Evolutionary conservation across 345 rosid species (phyloP), one percentile per base, ranked within the genome.

Genomic region (Pistacia atlantica): DNA sequence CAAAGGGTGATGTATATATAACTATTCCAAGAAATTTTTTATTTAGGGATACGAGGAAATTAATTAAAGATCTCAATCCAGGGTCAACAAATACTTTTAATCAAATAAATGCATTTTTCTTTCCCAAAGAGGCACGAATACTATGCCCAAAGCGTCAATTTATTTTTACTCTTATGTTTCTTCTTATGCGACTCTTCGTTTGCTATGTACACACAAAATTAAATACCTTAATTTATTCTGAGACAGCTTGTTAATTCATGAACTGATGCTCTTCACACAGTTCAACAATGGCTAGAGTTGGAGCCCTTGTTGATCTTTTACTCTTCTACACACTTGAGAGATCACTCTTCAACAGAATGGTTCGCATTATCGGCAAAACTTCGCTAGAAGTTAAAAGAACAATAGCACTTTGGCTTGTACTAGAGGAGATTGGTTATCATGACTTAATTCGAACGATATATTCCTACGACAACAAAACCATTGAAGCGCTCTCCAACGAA

Each of bases 281-380:
- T 12, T 11, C 8, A 72, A 16, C 56, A 42, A 80, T 80, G 85
- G 72, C 76, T 54, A 67, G 61, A 62, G 54, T 55, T 14, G 88
- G 79, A 31, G 58, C 66, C 31, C 82, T 84, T 0, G 80, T 82
- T 5, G 88, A 85, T 56, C 80, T 82, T 11, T 65, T 80, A 57
- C 82, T 82, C 31, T 85, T 85, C 79, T 84, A 81, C 79, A 68
- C 80, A 18, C 65, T 54, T 2, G 81, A 81, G 66, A 76, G 85
- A 38, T 37, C 65, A 9, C 81, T 84, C 25, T 84, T 81, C 81
- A 72, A 80, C 37, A 78, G 77, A 73, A 78, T 85, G 80, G 84
- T 82, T 5, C 3, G 56, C 13, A 52, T 60, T 51, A 67, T 82
- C 65, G 78, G 77, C 10, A 76, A 73, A 60, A 46, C 37, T 48